Evolutionary conservation across 2,329 filamentous ascomycete genomes (phyloP).

Genomic region (Alternaria triticina): DNA sequence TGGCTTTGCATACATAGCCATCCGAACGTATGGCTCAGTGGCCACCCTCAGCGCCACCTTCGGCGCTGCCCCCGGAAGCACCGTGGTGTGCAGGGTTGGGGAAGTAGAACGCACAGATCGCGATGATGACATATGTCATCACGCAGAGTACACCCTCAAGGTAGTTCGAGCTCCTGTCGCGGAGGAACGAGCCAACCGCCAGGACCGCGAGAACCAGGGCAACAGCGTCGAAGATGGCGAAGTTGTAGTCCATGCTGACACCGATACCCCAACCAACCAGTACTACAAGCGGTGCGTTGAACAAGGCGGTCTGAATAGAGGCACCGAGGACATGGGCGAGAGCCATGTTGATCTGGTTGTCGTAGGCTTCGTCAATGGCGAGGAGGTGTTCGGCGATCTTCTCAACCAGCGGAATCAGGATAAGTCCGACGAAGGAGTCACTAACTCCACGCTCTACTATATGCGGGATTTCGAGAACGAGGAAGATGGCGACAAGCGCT

Average conservation of each 20-base stretch:
- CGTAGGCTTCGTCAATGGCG: constrained; percentile 83
- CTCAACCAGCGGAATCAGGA: constrained; percentile 81
- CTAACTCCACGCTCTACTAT: constrained; percentile 61
- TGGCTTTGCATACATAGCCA: background rate
- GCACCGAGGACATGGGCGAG: constrained; percentile 85
- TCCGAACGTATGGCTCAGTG: background rate
- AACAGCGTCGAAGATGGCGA: constrained; percentile 85
- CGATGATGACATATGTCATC: constrained; percentile 69
- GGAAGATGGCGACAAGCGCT: constrained; percentile 73
- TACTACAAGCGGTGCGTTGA: constrained; percentile 84
- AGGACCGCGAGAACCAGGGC: constrained; percentile 83
- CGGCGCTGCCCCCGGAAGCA: background rate
- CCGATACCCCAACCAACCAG: constrained; percentile 81
- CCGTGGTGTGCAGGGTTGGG: constrained; percentile 55
- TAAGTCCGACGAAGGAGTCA: constrained; percentile 69
- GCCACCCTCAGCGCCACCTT: background rate
- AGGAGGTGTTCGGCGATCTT: constrained; percentile 85
- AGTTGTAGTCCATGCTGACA: constrained; percentile 74
- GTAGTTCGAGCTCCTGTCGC: constrained; percentile 90
- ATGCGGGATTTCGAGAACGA: constrained; percentile 74
- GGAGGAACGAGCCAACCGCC: constrained; percentile 84
- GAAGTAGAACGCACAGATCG: constrained; percentile 67
- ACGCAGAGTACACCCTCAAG: constrained; percentile 85
- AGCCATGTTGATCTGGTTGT: constrained; percentile 83
- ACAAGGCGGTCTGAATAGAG: constrained; percentile 85